Evolutionary conservation across 129 eudicot genomes (phyloP).

Genomic region (Escallonia rubra): DNA sequence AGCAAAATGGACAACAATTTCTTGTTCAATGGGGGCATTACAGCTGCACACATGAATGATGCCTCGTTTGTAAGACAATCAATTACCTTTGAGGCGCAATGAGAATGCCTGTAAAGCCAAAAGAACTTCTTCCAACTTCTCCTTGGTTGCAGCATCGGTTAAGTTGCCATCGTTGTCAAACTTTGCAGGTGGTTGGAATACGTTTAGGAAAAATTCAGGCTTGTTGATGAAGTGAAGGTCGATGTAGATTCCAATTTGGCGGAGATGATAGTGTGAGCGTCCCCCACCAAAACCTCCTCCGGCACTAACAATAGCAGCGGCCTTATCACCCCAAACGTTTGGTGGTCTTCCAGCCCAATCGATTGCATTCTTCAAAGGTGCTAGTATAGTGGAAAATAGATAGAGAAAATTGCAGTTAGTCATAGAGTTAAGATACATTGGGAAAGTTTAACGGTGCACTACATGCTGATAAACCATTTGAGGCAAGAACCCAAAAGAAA

Average conservation of each 20-base stretch:
- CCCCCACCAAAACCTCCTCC: constrained; percentile 83
- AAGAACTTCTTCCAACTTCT: constrained; percentile 46
- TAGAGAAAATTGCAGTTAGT: background rate
- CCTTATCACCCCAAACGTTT: constrained; percentile 80
- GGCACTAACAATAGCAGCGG: constrained; percentile 79
- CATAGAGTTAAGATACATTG: background rate
- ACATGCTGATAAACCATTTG: background rate
- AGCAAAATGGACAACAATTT: too few relatives aligned
- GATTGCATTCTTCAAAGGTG: constrained; percentile 77
- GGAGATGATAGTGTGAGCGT: constrained; percentile 71
- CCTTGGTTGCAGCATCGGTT: constrained; percentile 44
- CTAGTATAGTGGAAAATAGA: constrained; percentile 15
- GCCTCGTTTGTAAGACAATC: too few relatives aligned
- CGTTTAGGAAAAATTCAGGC: constrained; percentile 60
- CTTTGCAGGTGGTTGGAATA: constrained; percentile 60
- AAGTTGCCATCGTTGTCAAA: constrained; percentile 70
- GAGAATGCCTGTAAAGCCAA: constrained; percentile 43
- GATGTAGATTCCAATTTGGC: constrained; percentile 67
- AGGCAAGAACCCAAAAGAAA: too few relatives aligned
- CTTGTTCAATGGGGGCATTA: too few relatives aligned
- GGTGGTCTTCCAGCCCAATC: constrained; percentile 97
- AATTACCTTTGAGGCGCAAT: constrained; percentile 38
- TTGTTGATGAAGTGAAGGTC: constrained; percentile 88
- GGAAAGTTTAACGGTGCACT: background rate
- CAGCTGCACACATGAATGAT: too few relatives aligned